Base-by-base conservation (phyloP, 1,284 basidiomycete species). In the Sanguinoderma infundibulare region DNA sequence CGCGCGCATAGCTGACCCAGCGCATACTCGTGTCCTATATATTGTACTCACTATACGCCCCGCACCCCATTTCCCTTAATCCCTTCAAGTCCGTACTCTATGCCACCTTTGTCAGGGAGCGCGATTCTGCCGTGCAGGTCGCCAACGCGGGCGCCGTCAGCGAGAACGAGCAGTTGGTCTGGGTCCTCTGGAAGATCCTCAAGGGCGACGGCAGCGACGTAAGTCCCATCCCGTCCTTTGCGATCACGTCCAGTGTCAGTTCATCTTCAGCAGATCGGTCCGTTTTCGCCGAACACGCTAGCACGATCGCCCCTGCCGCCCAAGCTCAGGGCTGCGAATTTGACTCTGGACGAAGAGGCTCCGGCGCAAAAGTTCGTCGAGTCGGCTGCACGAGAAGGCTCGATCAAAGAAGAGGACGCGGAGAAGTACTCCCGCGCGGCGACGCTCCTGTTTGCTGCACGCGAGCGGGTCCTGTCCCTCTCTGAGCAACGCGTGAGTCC, bases 121-220 rank as follows among this genome's bases (percentile, higher is more conserved):
- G 87, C 65, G 84, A 86, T 65, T 76, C 77, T 68, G 89, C 89
- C 17, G 75, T 83, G 42, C 75, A 72, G 57, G 73, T 85, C 55
- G 77, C 85, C 32, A 77, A 76, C 36, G 77, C 80, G 35, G 86
- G 84, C 46, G 83, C 81, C 24, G 77, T 80, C 54, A 82, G 83
- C 63, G 82, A 86, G 57, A 90, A 84, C 71, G 90, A 92, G 71
- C 90, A 90, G 69, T 77, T 92, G 51, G 87, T 91, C 36, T 92
- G 90, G 90, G 90, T 92, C 36, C 77, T 92, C 57, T 92, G 89
- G 89, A 92, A 92, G 76, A 89, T 92, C 59, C 76, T 92, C 57
- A 89, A 85, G 70, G 90, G 90, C 52, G 89, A 91, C 71, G 90
- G 90, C 10, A 85, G 84, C 63, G 90, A 92, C 79, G 90, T 91